These are phyloP conservation scores for Pythium insidiosum DNA, from an alignment of 352 stramenopile species.

Conservation along the genomic window DNA sequence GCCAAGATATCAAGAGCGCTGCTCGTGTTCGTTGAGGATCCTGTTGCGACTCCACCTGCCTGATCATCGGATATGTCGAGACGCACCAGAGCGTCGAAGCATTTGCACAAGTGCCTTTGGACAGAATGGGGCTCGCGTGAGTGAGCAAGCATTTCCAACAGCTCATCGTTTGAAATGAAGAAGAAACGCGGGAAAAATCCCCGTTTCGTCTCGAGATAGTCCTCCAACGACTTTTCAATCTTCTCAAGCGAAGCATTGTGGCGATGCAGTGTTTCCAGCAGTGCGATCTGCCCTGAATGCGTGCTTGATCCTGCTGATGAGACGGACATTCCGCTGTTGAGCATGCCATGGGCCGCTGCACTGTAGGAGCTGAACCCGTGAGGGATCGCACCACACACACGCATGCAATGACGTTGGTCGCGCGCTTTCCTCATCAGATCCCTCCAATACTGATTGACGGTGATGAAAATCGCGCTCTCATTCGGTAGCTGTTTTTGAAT, in stretches of 20 bases:
- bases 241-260: slow-evolving; percentile 64
- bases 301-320: slow-evolving; percentile 1
- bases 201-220: slow-evolving; percentile 83
- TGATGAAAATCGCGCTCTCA: slow-evolving; percentile 46
- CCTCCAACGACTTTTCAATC: slow-evolving; percentile 76
- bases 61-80: slow-evolving; percentile 57
- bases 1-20: slow-evolving; percentile 51
- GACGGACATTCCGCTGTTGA: not conserved
- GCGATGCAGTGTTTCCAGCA: slow-evolving; percentile 57
- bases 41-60: not conserved
- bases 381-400: slow-evolving; percentile 34
- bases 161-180: slow-evolving; percentile 84
- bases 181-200: slow-evolving; percentile 81
- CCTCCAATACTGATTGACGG: slow-evolving; percentile 76
- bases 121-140: slow-evolving; percentile 73
- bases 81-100: slow-evolving; percentile 74
- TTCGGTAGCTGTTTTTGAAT: slow-evolving; percentile 78
- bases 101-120: slow-evolving; percentile 77
- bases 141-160: slow-evolving; percentile 79
- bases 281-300: slow-evolving; percentile 11
- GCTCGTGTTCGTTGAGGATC: not conserved
- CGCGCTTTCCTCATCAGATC: slow-evolving; percentile 59
- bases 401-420: slow-evolving; percentile 60
- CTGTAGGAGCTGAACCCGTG: too few relatives aligned
- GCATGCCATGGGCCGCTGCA: not conserved